Evolutionary conservation across 1,139 yeast species (phyloP).

Genomic region (Taphrina pruni): DNA sequence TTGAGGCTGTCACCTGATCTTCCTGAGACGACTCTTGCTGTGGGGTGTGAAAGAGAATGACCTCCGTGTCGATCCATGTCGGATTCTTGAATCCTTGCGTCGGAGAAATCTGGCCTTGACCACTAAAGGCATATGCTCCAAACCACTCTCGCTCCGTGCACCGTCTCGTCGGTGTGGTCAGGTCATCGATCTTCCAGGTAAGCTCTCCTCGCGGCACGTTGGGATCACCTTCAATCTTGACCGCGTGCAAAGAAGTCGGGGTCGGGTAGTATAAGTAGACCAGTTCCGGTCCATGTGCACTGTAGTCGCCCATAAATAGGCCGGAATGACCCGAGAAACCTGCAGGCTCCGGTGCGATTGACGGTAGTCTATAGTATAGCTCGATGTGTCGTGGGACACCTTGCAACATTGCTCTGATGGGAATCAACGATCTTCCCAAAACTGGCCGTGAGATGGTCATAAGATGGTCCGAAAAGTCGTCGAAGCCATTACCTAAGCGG

Average conservation of each 20-base stretch:
- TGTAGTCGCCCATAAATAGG: slow-evolving; percentile 25
- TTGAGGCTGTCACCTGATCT: background rate
- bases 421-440: background rate
- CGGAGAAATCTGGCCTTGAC: slow-evolving; percentile 48
- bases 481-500: slow-evolving; percentile 15
- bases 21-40: background rate
- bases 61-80: slow-evolving; percentile 43
- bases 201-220: slow-evolving; percentile 50
- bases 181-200: slow-evolving; percentile 48
- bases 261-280: slow-evolving; percentile 20
- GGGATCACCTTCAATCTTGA: slow-evolving; percentile 46
- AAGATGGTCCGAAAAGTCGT: slow-evolving; percentile 13
- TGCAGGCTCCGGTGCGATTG: slow-evolving; percentile 2
- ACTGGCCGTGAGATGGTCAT: slow-evolving; percentile 11
- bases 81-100: slow-evolving; percentile 46
- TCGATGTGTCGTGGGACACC: slow-evolving; percentile 13
- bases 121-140: slow-evolving; percentile 47
- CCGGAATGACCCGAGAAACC: slow-evolving; percentile 9
- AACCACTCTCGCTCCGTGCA: slow-evolving; percentile 48
- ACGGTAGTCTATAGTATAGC: slow-evolving; percentile 17
- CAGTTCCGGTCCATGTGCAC: slow-evolving; percentile 26
- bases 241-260: slow-evolving; percentile 15
- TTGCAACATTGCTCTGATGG: slow-evolving; percentile 6
- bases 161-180: slow-evolving; percentile 45
- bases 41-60: slow-evolving; percentile 29